Evolutionary conservation across 2,329 filamentous ascomycete species (phyloP).

Genomic region (Botrytis galanthina): DNA sequence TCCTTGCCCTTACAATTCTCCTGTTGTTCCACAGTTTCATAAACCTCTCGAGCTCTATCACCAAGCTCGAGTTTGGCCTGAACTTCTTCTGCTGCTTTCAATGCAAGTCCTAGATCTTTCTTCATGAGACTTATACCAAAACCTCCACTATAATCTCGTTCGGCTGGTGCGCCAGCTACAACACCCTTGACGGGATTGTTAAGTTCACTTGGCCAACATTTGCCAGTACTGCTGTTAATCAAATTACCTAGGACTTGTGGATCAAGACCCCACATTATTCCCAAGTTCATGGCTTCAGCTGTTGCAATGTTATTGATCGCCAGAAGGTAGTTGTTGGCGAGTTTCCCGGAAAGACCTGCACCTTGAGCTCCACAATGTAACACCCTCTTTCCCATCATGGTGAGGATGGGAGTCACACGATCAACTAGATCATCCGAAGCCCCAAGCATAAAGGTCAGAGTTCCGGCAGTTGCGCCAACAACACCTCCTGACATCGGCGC

Average conservation of each 20-base stretch:
- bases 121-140: slow-evolving; percentile 78
- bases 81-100: slow-evolving; percentile 67
- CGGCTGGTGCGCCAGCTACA: slow-evolving; percentile 70
- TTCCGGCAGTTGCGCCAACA: slow-evolving; percentile 82
- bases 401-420: slow-evolving; percentile 65
- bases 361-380: slow-evolving; percentile 84
- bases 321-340: slow-evolving; percentile 96
- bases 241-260: slow-evolving; percentile 70
- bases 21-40: slow-evolving; percentile 61
- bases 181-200: slow-evolving; percentile 95
- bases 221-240: slow-evolving; percentile 92
- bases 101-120: slow-evolving; percentile 73
- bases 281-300: slow-evolving; percentile 58
- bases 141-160: slow-evolving; percentile 71
- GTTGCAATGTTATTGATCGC: slow-evolving; percentile 81
- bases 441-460: slow-evolving; percentile 95
- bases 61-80: slow-evolving; percentile 65
- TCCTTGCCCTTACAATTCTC: slow-evolving; percentile 67
- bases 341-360: slow-evolving; percentile 82
- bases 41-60: slow-evolving; percentile 61
- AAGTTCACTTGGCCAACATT: slow-evolving; percentile 91
- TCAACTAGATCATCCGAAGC: slow-evolving; percentile 59
- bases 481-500: slow-evolving; percentile 97
- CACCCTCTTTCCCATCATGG: slow-evolving; percentile 81
- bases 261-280: slow-evolving; percentile 54